Conservation (phyloP, 495 filamentous ascomycete species). For the Lepidopterella palustris region DNA sequence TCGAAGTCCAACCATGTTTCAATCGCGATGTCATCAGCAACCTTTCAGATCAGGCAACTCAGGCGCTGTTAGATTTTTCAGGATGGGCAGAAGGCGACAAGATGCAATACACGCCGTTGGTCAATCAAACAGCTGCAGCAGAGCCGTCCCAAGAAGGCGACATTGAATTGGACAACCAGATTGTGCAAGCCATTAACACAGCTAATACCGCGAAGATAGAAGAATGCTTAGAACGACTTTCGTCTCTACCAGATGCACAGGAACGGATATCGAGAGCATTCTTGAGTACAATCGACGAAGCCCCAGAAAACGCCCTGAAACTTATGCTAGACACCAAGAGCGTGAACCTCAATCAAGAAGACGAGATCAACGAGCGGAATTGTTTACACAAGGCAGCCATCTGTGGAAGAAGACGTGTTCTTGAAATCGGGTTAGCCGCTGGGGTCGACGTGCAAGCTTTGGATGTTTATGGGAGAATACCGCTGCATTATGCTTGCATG, state of each 20-base stretch:
- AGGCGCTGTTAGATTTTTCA: conserved; percentile 81
- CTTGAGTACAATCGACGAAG: conserved; percentile 77
- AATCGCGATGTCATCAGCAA: conserved; percentile 94
- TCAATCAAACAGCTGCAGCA: neutral
- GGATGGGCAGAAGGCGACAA: conserved; percentile 96
- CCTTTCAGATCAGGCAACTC: conserved; percentile 91
- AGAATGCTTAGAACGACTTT: conserved; percentile 56
- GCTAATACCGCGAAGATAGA: conserved; percentile 59
- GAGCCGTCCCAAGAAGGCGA: conserved; percentile 48
- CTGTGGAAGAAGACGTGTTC: conserved; percentile 70
- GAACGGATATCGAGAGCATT: conserved; percentile 84
- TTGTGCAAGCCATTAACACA: conserved; percentile 76
- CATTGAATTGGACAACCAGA: conserved; percentile 75
- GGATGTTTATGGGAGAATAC: conserved; percentile 91
- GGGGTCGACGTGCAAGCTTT: conserved; percentile 68
- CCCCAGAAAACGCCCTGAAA: conserved; percentile 67
- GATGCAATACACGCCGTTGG: conserved; percentile 54
- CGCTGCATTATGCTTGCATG: conserved; percentile 94
- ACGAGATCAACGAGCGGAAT: conserved; percentile 96
- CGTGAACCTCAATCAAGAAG: conserved; percentile 80
- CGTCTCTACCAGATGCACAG: conserved; percentile 48
- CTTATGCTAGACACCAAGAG: conserved; percentile 71
- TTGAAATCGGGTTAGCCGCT: conserved; percentile 62
- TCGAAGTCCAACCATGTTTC: conserved; percentile 97
- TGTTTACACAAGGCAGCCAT: conserved; percentile 93